Evolutionary conservation across 805 yeast genomes (phyloP).

Genomic region (Candida pini): DNA sequence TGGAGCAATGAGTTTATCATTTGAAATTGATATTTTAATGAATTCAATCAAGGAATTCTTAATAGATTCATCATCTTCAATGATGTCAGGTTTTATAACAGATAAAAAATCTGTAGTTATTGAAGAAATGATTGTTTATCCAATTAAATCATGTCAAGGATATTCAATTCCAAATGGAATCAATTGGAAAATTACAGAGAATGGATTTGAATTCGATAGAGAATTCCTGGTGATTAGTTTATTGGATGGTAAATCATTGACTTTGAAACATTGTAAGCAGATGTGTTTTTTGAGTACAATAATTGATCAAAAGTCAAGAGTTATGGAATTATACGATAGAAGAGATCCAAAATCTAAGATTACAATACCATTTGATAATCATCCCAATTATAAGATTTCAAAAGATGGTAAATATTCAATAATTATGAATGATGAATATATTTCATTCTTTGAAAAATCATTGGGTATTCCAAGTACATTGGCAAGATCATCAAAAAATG

Average conservation of each 20-base stretch:
- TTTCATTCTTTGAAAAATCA: slow-evolving; percentile 24
- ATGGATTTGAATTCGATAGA: slow-evolving; percentile 37
- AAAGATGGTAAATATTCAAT: slow-evolving; percentile 5
- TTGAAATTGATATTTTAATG: slow-evolving; percentile 30
- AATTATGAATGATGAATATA: slow-evolving; percentile 14
- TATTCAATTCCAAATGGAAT: slow-evolving; percentile 19
- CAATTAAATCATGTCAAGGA: slow-evolving; percentile 40
- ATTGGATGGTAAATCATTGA: slow-evolving; percentile 21
- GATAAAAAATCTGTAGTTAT: slow-evolving; percentile 6
- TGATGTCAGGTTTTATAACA: not conserved
- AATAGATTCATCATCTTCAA: slow-evolving; percentile 6
- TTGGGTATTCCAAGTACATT: slow-evolving; percentile 32
- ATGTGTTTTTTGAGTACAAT: slow-evolving; percentile 34
- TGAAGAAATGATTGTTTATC: slow-evolving; percentile 28
- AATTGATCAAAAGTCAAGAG: slow-evolving; percentile 10
- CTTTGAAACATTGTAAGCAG: slow-evolving; percentile 28
- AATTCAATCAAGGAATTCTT: slow-evolving; percentile 23
- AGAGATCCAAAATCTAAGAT: slow-evolving; percentile 2
- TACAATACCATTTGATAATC: slow-evolving; percentile 1
- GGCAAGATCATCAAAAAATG: slow-evolving; percentile 15
- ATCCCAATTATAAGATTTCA: not conserved
- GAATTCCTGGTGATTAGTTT: slow-evolving; percentile 32
- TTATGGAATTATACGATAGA: slow-evolving; percentile 4
- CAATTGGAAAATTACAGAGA: slow-evolving; percentile 24
- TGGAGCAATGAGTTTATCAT: slow-evolving; percentile 32